phyloP scores from a whole-genome alignment of 257 asterid genomes.

The Fraxinus anomala region DNA sequence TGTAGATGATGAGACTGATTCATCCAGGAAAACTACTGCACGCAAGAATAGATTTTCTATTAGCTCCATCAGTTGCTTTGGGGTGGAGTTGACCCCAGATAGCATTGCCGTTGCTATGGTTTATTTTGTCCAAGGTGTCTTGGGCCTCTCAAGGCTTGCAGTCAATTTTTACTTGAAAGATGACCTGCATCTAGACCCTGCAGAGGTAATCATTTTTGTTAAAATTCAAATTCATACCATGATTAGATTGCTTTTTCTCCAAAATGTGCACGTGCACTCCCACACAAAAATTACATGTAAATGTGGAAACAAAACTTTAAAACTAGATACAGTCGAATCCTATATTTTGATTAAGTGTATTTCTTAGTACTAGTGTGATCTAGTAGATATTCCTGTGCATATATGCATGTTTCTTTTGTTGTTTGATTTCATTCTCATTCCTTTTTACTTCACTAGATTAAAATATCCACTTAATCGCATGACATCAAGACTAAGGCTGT shows the following conservation, averaged over 20 bases:
- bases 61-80: constrained; percentile 59
- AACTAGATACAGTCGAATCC: constrained; percentile 5
- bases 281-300: background rate
- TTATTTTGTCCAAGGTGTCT: constrained; percentile 96
- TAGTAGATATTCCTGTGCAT: constrained; percentile 17
- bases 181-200: constrained; percentile 96
- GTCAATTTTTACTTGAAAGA: constrained; percentile 96
- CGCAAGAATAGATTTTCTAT: constrained; percentile 63
- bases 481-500: background rate
- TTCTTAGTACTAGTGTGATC: background rate
- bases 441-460: background rate
- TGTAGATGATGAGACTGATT: constrained; percentile 50
- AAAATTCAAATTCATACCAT: constrained; percentile 16
- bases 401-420: background rate
- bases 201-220: constrained; percentile 66
- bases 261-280: background rate
- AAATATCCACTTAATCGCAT: background rate
- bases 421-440: background rate
- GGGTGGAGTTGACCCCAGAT: constrained; percentile 90
- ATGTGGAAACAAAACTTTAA: background rate
- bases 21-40: constrained; percentile 44
- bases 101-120: constrained; percentile 98
- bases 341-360: background rate
- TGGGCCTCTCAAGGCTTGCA: constrained; percentile 92
- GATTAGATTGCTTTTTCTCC: background rate